Evolutionary conservation across 495 filamentous ascomycete genomes (phyloP).

Genomic region (Aspergillus bridgeri): DNA sequence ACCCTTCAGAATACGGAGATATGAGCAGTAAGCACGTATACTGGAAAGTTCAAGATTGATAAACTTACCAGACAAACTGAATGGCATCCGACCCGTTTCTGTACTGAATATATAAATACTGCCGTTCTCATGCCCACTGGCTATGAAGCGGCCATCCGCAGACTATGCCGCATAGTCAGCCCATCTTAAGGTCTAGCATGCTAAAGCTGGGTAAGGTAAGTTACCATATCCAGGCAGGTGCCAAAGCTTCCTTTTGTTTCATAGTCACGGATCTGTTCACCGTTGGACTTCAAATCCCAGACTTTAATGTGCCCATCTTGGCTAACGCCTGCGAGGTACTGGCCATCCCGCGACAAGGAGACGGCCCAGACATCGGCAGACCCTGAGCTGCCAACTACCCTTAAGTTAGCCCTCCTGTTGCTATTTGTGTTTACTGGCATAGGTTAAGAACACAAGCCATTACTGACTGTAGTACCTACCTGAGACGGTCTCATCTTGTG

Average conservation of each 20-base stretch:
- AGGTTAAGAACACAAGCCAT: conserved; percentile 1
- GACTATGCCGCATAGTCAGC: conserved; percentile 41
- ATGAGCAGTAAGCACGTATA: neutral
- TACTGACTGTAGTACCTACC: conserved; percentile 28
- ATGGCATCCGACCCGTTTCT: conserved; percentile 76
- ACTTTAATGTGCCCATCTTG: conserved; percentile 83
- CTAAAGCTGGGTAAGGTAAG: conserved; percentile 29
- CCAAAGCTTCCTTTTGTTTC: conserved; percentile 92
- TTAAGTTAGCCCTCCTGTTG: conserved; percentile 15
- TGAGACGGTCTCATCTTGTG: conserved; percentile 45
- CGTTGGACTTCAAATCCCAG: conserved; percentile 64
- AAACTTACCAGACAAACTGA: conserved; percentile 76
- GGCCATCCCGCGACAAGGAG: conserved; percentile 75
- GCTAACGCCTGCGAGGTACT: conserved; percentile 75
- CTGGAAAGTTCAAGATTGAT: neutral
- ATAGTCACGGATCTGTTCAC: conserved; percentile 67
- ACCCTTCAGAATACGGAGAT: conserved; percentile 47
- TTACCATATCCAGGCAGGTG: conserved; percentile 77
- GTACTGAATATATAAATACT: conserved; percentile 95
- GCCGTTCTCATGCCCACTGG: conserved; percentile 89
- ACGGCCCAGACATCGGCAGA: conserved; percentile 79
- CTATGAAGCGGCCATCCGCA: conserved; percentile 76
- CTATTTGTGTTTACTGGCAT: conserved; percentile 16
- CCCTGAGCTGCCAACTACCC: conserved; percentile 32
- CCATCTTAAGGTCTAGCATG: conserved; percentile 6